Percentiles rank a stretch among this genome's conserved stretches.
phyloP scores from a whole-genome alignment of 768 basidiomycete genomes.

The Cystobasidium onofrii region DNA sequence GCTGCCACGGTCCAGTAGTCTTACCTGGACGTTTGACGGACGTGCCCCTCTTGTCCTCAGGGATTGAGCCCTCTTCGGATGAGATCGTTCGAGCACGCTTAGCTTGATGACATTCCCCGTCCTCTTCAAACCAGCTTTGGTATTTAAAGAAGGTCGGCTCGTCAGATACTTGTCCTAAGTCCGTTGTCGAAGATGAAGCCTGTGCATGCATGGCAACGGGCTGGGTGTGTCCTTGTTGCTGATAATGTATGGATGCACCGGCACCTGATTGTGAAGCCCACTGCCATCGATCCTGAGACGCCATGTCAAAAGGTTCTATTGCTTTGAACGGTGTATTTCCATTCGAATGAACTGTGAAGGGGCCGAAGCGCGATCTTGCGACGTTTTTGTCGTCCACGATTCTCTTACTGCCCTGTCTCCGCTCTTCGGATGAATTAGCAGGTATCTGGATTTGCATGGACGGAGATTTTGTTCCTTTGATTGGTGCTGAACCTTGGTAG shows the following conservation, averaged over 20 bases:
- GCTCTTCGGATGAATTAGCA: neutral
- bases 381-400: no score
- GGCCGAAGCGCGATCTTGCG: no score
- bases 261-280: no score
- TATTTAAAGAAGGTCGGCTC: neutral
- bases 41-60: neutral
- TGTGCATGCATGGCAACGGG: no score
- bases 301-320: no score
- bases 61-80: neutral
- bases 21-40: neutral
- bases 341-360: no score
- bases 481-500: neutral
- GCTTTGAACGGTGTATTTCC: no score
- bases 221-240: no score
- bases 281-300: no score
- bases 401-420: no score
- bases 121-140: neutral
- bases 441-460: neutral
- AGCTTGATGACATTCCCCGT: neutral
- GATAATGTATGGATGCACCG: no score
- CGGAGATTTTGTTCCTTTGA: neutral
- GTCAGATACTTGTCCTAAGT: neutral
- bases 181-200: neutral
- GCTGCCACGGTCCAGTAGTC: neutral
- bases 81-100: neutral